Base-by-base conservation (phyloP, 208 protist species). In the Trypanosoma scelopori region DNA sequence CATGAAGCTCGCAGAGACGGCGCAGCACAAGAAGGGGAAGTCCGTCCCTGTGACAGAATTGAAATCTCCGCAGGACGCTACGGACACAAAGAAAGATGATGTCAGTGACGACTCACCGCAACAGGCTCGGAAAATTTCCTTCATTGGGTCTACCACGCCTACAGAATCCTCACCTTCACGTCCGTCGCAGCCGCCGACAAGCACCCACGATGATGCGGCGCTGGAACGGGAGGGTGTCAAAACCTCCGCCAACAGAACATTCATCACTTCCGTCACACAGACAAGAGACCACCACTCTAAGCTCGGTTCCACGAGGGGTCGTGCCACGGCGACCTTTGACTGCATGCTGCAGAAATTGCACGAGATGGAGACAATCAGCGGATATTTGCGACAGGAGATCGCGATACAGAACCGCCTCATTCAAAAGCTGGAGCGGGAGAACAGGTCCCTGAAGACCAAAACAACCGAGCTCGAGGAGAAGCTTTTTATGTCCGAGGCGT, bases 341-440 rank as follows among this genome's bases (percentile, higher is more conserved):
- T 65, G 57, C 11, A 93, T 96, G 79, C 74, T 96, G 20, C 5
- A 55, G 12, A 92, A 91, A 51, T 77, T 94, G 62, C 66, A 70
- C 15, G 84, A 92, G 53, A 82, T 89, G 78, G 85, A 94, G 42
- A 69, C 79, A 28, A 83, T 93, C 15, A 89, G 87, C 76, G 45
- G 66, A 18, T 81, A 94, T 67, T 71, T 96, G 41, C 87, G 88
- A 25, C 42, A 68, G 30, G 81, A 92, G 68, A 84, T 96, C 23
- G 74, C 81, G 16, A 80, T 94, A 46, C 87, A 94, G 59, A 81
- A 78, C 20, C 59, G 58, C 1, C 72, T 85, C 27, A 76, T 92
- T 22, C 63, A 78, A 20, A 89, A 83, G 53, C 55, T 90, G 20
- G 85, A 93, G 58, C 69, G 71, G 35, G 84, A 90, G 53, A 82